Evolutionary conservation across 257 asterid species (phyloP), one percentile per base, ranked within the genome.

Genomic region (Ajuga chamaepitys): DNA sequence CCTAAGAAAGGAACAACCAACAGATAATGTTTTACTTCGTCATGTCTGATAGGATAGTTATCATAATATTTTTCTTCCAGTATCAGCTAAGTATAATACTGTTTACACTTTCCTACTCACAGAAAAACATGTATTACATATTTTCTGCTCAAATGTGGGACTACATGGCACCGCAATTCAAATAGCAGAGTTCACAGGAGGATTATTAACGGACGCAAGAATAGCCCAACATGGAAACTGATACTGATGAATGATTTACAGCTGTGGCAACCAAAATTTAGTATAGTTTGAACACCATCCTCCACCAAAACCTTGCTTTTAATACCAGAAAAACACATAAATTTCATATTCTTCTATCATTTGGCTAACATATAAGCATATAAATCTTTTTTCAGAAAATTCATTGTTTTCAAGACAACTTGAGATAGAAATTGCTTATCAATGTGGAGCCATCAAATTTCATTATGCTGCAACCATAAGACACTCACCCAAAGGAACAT

Each of bases 161-260:
- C 35, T 18, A n/a, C 17, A n/a, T 6, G 42, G 17, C 14, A 38
- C 60, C 13, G n/a, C 17, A 18, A 45, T 20, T 57, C 41, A 44
- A 17, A 32, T 30, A 13, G 32, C 48, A 20, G 18, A 37, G 72
- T 17, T 42, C 30, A 53, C 14, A 53, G 20, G 46, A 41, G 8
- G 34, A 41, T 18, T 40, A 58, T 45, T 17, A 59, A 44, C 17
- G 35, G 35, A 56, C 44, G 55, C 72, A 72, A 66, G 42, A 21
- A 28, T 38, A 44, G 46, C 62, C 35, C 28, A 18, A 41, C 2
- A 47, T 47, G 8, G 37, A 28, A 48, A 64, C 45, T 48, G 60
- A 50, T 21, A 38, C 25, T 26, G 56, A 45, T 17, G 24, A 65
- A 54, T 41, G 13, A 41, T 52, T 18, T 24, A 48, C 53, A 59